phyloP scores from a whole-genome alignment of 208 protist genomes.

The Crithidia thermophila region DNA sequence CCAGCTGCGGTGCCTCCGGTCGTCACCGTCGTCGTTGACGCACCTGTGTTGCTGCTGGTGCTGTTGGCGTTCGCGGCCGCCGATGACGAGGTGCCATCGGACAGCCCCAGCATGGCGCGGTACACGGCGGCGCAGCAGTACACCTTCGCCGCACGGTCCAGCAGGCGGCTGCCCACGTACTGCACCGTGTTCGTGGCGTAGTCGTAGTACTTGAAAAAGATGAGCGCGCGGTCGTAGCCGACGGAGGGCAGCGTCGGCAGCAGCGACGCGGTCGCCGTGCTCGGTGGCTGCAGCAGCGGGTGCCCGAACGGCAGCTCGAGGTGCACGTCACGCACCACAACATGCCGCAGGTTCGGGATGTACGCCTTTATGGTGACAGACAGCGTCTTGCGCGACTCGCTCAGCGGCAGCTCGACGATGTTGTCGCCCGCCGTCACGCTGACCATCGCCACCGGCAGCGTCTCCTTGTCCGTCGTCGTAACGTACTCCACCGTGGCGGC shows the following conservation, averaged over 20 bases:
- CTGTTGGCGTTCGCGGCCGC: neutral
- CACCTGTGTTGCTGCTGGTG: neutral
- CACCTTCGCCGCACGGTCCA: conserved; percentile 48
- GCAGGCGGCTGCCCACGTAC: conserved; percentile 59
- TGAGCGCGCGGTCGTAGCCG: conserved; percentile 43
- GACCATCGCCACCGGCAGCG: conserved; percentile 18
- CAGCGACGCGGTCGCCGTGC: neutral
- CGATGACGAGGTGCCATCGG: neutral
- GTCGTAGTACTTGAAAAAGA: conserved; percentile 88
- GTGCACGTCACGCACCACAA: conserved; percentile 36
- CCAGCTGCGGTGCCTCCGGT: too few relatives aligned
- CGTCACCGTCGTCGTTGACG: neutral
- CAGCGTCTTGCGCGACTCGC: conserved; percentile 18
- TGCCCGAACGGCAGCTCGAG: conserved; percentile 27
- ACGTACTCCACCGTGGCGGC: conserved; percentile 26
- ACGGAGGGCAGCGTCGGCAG: conserved; percentile 31
- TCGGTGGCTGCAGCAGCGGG: conserved; percentile 8
- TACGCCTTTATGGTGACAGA: conserved; percentile 19
- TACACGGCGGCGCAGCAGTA: conserved; percentile 44
- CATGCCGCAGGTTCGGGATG: conserved; percentile 6
- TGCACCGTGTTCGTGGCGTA: conserved; percentile 47
- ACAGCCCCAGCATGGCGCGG: conserved; percentile 36
- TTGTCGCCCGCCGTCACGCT: conserved; percentile 17
- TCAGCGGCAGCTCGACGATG: conserved; percentile 20
- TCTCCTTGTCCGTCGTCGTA: conserved; percentile 20